Base-by-base conservation (phyloP, 2,329 filamentous ascomycete genomes). In the Diatrype stigma region DNA sequence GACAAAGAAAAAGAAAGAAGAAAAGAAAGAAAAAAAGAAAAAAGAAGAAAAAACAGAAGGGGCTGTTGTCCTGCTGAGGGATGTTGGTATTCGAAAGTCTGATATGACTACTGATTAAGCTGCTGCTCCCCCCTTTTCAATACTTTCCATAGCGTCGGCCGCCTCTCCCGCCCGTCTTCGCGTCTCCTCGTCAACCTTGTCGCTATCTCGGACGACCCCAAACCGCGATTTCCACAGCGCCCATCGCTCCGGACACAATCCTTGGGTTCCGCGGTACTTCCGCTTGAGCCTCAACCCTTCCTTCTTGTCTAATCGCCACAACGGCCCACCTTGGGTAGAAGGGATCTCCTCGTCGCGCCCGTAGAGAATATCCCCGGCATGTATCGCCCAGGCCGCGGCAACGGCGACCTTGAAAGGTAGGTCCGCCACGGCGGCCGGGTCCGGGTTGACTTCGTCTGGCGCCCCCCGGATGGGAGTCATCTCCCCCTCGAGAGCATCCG, bases 151-250 rank as follows among this genome's bases (percentile, higher is more conserved):
- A 45, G n/a, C 26, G 7, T 30, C 23, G 17, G 30, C 44, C 26
- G 44, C 44, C 26, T 28, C 44, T 22, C n/a, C 44, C 28, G 44
- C n/a, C 16, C 14, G n/a, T 19, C 23, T 34, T 14, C 44, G 44
- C 6, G 44, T 34, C 6, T 11, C 23, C 44, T n/a, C 35, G 4
- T 53, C 47, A 4, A 61, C 8, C 16, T 21, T 42, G 1, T 54
- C 51, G 4, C 42, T 23, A 21, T 57, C 48, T 2, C 52, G 48
- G 22, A 60, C 40, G 1, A n/a, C 44, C 3, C 30, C 50, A 30
- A 62, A 52, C 19, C 56, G 52, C 12, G 56, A 46, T 22, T 58
- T 59, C 57, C 55, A 58, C 17, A 60, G 38, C 22, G 52, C 28
- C 59, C 56, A 59, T 12, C 57, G 46, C 12, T 55, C 38, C 7